phyloP scores from a whole-genome alignment of 164 flowering plant species.

The Vitis riparia region DNA sequence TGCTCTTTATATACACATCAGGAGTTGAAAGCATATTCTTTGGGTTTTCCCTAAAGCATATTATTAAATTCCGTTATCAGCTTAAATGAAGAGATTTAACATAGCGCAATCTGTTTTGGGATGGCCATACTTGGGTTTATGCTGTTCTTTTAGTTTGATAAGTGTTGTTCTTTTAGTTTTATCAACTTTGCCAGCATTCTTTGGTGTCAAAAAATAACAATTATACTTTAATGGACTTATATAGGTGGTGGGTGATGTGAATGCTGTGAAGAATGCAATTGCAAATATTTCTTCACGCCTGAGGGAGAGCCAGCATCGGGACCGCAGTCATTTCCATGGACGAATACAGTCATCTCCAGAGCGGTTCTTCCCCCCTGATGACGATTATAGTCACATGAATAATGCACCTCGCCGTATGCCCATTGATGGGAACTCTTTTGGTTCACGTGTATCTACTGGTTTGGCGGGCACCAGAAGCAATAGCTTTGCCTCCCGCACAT shows the following conservation, averaged over 20 bases:
- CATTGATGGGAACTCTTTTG: conserved; percentile 49
- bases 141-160: neutral
- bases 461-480: conserved; percentile 33
- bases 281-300: conserved; percentile 76
- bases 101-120: neutral
- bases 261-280: conserved; percentile 85
- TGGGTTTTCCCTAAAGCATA: too few species aligned
- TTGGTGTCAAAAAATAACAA: too few species aligned
- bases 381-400: conserved; percentile 57
- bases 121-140: neutral
- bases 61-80: too few species aligned
- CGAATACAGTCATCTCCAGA: conserved; percentile 68
- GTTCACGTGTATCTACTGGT: conserved; percentile 41
- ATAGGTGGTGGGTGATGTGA: conserved; percentile 81
- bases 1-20: too few species aligned
- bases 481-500: conserved; percentile 46
- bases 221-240: neutral
- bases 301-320: conserved; percentile 96
- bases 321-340: conserved; percentile 72
- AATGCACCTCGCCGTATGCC: conserved; percentile 40
- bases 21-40: too few species aligned
- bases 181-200: too few species aligned
- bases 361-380: conserved; percentile 67
- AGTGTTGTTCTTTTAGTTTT: too few species aligned
- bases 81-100: neutral